Evolutionary conservation across 2,329 filamentous ascomycete genomes (phyloP).

Genomic region (Sclerotinia sclerotiorum): DNA sequence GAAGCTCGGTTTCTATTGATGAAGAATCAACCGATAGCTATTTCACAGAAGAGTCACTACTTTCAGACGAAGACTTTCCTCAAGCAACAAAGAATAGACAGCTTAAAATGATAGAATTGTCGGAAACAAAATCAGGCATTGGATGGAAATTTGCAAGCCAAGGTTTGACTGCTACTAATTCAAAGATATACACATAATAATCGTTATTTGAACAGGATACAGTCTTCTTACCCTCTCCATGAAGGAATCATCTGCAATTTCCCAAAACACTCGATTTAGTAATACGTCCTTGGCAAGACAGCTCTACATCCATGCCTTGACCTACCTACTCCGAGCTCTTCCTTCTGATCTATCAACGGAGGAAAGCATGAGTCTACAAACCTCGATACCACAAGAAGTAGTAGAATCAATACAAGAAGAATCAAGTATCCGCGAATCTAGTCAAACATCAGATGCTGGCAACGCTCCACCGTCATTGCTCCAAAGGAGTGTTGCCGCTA

Average conservation of each 20-base stretch:
- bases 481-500: constrained; percentile 56
- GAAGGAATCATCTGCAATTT: constrained; percentile 45
- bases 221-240: constrained; percentile 48
- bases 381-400: constrained; percentile 48
- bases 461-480: constrained; percentile 49
- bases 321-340: constrained; percentile 63
- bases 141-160: constrained; percentile 53
- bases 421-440: constrained; percentile 2
- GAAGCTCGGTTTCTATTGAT: neutral
- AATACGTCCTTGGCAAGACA: constrained; percentile 55
- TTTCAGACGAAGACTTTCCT: constrained; percentile 30
- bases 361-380: constrained; percentile 54
- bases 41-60: constrained; percentile 27
- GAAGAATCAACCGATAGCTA: constrained; percentile 6
- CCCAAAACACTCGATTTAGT: constrained; percentile 38
- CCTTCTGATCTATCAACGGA: constrained; percentile 56
- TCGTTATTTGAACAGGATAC: constrained; percentile 42
- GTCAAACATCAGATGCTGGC: constrained; percentile 25
- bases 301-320: constrained; percentile 62
- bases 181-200: neutral
- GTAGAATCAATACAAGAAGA: constrained; percentile 30
- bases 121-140: constrained; percentile 42
- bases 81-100: constrained; percentile 14
- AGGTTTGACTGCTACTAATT: constrained; percentile 39
- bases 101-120: constrained; percentile 28